phyloP scores from a whole-genome alignment of 495 filamentous ascomycete species.

The Aspergillus hancockii region DNA sequence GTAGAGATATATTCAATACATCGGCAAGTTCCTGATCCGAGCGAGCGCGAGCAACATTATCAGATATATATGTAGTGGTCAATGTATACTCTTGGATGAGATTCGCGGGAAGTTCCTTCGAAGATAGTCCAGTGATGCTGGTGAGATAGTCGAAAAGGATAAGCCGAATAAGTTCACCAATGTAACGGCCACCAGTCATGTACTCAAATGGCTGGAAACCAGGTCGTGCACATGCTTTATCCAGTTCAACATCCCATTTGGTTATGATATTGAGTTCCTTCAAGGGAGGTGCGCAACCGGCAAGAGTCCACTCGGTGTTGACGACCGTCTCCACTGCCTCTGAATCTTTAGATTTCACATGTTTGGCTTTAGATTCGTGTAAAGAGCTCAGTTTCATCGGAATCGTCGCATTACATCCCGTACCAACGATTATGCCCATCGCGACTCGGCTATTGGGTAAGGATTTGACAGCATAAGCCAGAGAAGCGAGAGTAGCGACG shows the following conservation, averaged over 20 bases:
- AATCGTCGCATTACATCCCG: conserved; percentile 81
- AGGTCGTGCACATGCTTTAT: conserved; percentile 64
- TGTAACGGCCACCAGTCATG: conserved; percentile 81
- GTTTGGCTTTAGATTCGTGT: conserved; percentile 60
- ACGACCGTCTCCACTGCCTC: conserved; percentile 65
- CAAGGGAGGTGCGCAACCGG: conserved; percentile 67
- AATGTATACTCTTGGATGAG: conserved; percentile 63
- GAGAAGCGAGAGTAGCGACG: conserved; percentile 75
- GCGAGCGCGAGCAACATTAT: conserved; percentile 54
- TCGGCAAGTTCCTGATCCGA: conserved; percentile 47
- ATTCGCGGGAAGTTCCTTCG: conserved; percentile 52
- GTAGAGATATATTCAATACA: conserved; percentile 55
- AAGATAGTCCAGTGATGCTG: conserved; percentile 34
- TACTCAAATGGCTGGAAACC: conserved; percentile 88
- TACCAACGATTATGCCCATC: conserved; percentile 82
- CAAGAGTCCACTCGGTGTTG: conserved; percentile 88
- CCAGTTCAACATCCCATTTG: conserved; percentile 69
- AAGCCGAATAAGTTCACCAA: conserved; percentile 78
- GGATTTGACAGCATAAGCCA: conserved; percentile 65
- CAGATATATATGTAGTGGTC: conserved; percentile 69
- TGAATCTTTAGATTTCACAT: conserved; percentile 38
- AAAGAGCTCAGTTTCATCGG: conserved; percentile 66
- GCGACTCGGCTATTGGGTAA: conserved; percentile 69
- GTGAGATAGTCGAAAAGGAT: conserved; percentile 68
- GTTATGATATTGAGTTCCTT: conserved; percentile 63